These are phyloP conservation scores for Poronia punctata DNA, from an alignment of 495 filamentous ascomycete species.

Conservation along the genomic window DNA sequence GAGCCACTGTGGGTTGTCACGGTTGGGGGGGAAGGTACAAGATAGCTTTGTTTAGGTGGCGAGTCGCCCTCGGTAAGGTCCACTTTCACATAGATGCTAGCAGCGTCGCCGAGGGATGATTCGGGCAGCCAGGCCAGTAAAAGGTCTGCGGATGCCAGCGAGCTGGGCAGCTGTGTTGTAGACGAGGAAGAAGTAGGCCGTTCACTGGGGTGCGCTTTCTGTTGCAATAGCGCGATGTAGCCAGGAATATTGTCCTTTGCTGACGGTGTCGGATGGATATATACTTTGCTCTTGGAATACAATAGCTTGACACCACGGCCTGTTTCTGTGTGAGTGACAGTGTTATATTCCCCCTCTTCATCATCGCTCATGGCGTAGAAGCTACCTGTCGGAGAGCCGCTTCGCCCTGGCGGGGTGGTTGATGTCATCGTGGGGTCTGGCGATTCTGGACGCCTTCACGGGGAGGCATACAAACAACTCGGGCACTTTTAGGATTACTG, in stretches of 20 bases:
- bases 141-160: slow-evolving; percentile 55
- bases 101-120: slow-evolving; percentile 76
- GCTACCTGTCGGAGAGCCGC: slow-evolving; percentile 72
- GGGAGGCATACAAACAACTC: too few species aligned
- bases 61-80: slow-evolving; percentile 75
- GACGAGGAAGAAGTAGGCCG: slow-evolving; percentile 49
- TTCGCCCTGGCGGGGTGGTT: slow-evolving; percentile 22
- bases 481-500: too few species aligned
- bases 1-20: slow-evolving; percentile 62
- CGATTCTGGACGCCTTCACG: too few species aligned
- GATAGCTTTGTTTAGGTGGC: slow-evolving; percentile 77
- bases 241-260: slow-evolving; percentile 95
- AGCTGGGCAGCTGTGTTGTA: slow-evolving; percentile 21
- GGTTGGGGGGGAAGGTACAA: slow-evolving; percentile 86
- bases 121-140: slow-evolving; percentile 93
- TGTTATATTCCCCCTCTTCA: slow-evolving; percentile 91
- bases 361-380: slow-evolving; percentile 97
- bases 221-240: slow-evolving; percentile 89
- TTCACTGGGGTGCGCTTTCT: slow-evolving; percentile 53
- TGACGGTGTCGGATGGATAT: slow-evolving; percentile 92
- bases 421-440: slow-evolving; percentile 29
- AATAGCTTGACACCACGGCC: slow-evolving; percentile 90
- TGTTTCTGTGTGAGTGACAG: slow-evolving; percentile 75
- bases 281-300: slow-evolving; percentile 97
- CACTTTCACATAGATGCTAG: slow-evolving; percentile 88